Evolutionary conservation across 306 rosid species (phyloP), one percentile per base, ranked within the genome.

Genomic region (Nissolia schottii): DNA sequence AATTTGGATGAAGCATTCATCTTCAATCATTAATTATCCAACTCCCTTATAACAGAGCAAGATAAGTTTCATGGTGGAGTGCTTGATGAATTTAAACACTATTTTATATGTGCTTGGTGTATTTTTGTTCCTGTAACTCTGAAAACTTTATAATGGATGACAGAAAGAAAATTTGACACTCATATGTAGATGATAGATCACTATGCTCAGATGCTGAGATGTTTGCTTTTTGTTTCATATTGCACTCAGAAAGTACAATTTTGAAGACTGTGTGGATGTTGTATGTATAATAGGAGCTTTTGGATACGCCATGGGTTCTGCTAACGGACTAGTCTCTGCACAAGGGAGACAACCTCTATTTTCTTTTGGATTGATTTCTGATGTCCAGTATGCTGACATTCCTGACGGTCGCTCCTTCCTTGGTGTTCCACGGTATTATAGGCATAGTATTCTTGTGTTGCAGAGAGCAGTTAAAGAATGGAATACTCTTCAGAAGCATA

Each of bases 351-450:
- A 67, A 15, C 94, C 98, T 48, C 80, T 87, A 48, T 91, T 89
- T 78, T 87, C 96, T 29, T 94, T 94, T 58, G 97, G 98, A 40
- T 83, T 94, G 78, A 94, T 91, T 67, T 72, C 98, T 0, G 98
- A 94, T 49, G 97, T 94, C 65, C 98, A 94, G 81, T 81, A 89
- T 76, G 96, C 98, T 53, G 94, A 94, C 75, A 89, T 94, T 76
- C 96, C 92, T 40, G 96, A 94, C 57, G 98, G 97, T 28, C 80
- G 78, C 57, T 94, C 97, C 7, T 94, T 89, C 72, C 77, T 85
- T 25, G 97, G 98, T 22, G 88, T 86, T 75, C 98, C 98, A 5
- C 87, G 97, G 41, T 89, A 83, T 71, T 94, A 94, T 85, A 79
- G 82, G 59, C 96, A 91, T 70, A 94, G 98, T 75, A 70, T 94